These are phyloP conservation scores for Tuber aestivum DNA, from an alignment of 495 filamentous ascomycete species.

Conservation along the genomic window DNA sequence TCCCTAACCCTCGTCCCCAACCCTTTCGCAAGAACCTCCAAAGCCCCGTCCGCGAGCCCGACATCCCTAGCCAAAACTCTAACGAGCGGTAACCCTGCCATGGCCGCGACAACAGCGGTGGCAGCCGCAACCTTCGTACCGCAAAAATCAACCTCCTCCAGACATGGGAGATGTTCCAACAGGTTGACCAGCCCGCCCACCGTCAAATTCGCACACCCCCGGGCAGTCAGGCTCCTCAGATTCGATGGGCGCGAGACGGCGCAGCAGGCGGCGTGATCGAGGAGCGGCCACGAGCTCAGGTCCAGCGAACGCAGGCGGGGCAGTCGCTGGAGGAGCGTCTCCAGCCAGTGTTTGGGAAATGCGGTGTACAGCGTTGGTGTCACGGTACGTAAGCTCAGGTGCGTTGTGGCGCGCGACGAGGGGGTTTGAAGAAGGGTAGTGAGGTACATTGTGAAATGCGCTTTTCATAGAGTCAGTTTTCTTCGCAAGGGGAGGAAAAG, in stretches of 20 bases:
- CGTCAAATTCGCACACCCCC: slow-evolving; percentile 22
- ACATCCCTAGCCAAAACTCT: slow-evolving; percentile 18
- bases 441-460: slow-evolving; percentile 33
- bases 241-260: neutral
- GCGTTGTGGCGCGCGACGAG: neutral
- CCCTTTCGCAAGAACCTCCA: slow-evolving; percentile 1
- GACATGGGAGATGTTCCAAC: slow-evolving; percentile 17
- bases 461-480: slow-evolving; percentile 13
- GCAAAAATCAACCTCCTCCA: slow-evolving; percentile 32
- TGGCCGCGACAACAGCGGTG: neutral
- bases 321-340: slow-evolving; percentile 12
- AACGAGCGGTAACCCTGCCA: slow-evolving; percentile 8
- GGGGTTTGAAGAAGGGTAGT: slow-evolving; percentile 19
- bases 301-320: slow-evolving; percentile 13
- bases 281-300: slow-evolving; percentile 19
- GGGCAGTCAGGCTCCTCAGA: slow-evolving; percentile 7
- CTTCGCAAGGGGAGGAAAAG: neutral
- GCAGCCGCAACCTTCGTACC: slow-evolving; percentile 16
- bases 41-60: slow-evolving; percentile 14
- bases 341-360: slow-evolving; percentile 30
- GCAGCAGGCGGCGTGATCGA: slow-evolving; percentile 22
- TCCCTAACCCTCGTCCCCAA: slow-evolving; percentile 15
- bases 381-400: slow-evolving; percentile 8
- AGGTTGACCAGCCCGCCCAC: slow-evolving; percentile 8
- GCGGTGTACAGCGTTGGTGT: slow-evolving; percentile 23